These are phyloP conservation scores for Saturnispora dispora DNA, from an alignment of 805 yeast genomes.

Conservation along the genomic window DNA sequence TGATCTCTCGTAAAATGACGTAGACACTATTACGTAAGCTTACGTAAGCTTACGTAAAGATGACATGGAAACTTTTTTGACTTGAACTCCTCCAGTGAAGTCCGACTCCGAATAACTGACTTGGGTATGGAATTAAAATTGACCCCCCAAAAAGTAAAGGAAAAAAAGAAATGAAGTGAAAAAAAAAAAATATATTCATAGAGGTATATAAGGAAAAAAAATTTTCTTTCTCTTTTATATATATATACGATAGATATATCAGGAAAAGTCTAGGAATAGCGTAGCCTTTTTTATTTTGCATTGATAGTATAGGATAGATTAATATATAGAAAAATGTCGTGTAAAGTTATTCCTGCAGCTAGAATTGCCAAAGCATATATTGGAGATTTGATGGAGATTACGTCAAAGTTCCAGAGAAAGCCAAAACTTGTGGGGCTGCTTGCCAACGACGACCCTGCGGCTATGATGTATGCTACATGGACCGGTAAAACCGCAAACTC, in stretches of 20 bases:
- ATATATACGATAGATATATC: background rate
- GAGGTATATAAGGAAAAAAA: background rate
- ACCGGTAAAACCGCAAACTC: slow-evolving; percentile 84
- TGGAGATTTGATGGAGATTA: slow-evolving; percentile 58
- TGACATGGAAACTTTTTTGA: background rate
- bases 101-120: background rate
- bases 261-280: too few species aligned
- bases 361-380: slow-evolving; percentile 75
- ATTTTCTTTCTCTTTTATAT: background rate
- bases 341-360: slow-evolving; percentile 80
- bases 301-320: background rate
- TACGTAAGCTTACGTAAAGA: background rate
- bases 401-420: slow-evolving; percentile 38
- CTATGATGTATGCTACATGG: slow-evolving; percentile 91
- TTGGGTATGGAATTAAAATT: background rate
- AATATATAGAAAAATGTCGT: slow-evolving; percentile 31
- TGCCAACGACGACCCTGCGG: slow-evolving; percentile 93
- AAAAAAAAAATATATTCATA: background rate
- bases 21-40: too few species aligned
- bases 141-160: background rate
- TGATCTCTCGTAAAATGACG: too few species aligned
- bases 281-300: too few species aligned
- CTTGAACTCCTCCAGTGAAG: background rate
- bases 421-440: slow-evolving; percentile 86
- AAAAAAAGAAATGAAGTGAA: background rate